Percentiles rank a stretch among this genome's conserved stretches.
Evolutionary conservation across 768 basidiomycete genomes (phyloP).

Genomic region (Suillus brevipes): DNA sequence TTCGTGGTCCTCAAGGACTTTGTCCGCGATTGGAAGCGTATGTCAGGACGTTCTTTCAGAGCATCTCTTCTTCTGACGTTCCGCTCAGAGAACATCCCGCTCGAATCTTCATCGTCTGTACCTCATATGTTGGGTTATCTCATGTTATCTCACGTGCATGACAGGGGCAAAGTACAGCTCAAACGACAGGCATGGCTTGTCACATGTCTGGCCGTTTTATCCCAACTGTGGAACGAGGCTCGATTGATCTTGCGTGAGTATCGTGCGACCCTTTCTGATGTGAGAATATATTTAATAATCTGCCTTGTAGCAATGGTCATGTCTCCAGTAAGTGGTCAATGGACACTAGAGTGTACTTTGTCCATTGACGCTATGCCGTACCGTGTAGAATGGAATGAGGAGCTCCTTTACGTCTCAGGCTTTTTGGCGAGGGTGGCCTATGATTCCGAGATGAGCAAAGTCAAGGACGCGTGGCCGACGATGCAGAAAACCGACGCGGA

Average conservation of each 20-base stretch:
- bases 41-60: slow-evolving; percentile 13
- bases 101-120: slow-evolving; percentile 72
- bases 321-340: slow-evolving; percentile 57
- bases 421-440: slow-evolving; percentile 80
- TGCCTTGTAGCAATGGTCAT: slow-evolving; percentile 64
- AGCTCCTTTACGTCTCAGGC: slow-evolving; percentile 81
- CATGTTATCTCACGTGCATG: neutral
- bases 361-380: neutral
- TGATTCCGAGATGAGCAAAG: slow-evolving; percentile 68
- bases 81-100: slow-evolving; percentile 48
- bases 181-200: slow-evolving; percentile 77
- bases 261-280: neutral
- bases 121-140: neutral
- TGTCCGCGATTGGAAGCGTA: slow-evolving; percentile 80
- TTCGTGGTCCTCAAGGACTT: slow-evolving; percentile 58
- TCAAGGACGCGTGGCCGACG: slow-evolving; percentile 39
- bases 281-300: slow-evolving; percentile 2
- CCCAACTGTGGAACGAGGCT: slow-evolving; percentile 91
- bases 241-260: slow-evolving; percentile 76
- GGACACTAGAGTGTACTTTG: neutral
- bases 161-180: slow-evolving; percentile 85
- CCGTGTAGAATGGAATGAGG: slow-evolving; percentile 82
- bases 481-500: neutral
- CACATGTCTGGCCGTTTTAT: slow-evolving; percentile 80
- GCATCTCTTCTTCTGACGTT: neutral